Evolutionary conservation across 106 monocot species (phyloP).

Genomic region (Dioscorea alata): DNA sequence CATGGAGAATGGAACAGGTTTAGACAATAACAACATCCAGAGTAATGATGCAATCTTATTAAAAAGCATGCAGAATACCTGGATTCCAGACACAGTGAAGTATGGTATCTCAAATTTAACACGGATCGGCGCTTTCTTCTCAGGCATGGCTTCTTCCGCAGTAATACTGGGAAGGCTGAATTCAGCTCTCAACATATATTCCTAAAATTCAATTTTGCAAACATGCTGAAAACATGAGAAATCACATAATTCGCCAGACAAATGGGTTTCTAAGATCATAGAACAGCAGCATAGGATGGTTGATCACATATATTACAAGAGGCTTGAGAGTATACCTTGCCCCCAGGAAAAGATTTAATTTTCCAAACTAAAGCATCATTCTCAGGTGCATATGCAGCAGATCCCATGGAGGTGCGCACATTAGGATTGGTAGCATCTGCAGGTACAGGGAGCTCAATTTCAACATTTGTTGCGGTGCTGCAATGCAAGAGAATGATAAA

Average conservation of each 20-base stretch:
- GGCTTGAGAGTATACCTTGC: constrained; percentile 46
- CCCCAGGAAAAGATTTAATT: constrained; percentile 95
- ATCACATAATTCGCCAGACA: too few species aligned
- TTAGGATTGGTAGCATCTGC: constrained; percentile 86
- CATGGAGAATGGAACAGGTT: too few species aligned
- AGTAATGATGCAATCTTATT: neutral
- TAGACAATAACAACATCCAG: neutral
- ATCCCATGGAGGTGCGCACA: constrained; percentile 92
- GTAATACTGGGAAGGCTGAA: constrained; percentile 92
- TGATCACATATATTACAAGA: neutral
- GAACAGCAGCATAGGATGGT: neutral
- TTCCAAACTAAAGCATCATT: constrained; percentile 97
- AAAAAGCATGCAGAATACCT: constrained; percentile 36
- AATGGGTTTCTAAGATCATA: neutral
- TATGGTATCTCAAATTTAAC: constrained; percentile 99
- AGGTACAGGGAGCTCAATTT: constrained; percentile 89
- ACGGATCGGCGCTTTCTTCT: constrained; percentile 91
- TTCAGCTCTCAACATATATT: constrained; percentile 94
- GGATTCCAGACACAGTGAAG: constrained; percentile 93
- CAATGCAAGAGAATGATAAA: constrained; percentile 8
- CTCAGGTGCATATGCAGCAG: constrained; percentile 91
- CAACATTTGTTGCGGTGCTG: constrained; percentile 95
- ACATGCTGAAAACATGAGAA: neutral
- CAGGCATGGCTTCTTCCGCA: constrained; percentile 69
- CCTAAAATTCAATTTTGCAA: constrained; percentile 27